Evolutionary conservation across 257 asterid genomes (phyloP), one percentile per base, ranked within the genome.

Genomic region (Buddleja alternifolia): DNA sequence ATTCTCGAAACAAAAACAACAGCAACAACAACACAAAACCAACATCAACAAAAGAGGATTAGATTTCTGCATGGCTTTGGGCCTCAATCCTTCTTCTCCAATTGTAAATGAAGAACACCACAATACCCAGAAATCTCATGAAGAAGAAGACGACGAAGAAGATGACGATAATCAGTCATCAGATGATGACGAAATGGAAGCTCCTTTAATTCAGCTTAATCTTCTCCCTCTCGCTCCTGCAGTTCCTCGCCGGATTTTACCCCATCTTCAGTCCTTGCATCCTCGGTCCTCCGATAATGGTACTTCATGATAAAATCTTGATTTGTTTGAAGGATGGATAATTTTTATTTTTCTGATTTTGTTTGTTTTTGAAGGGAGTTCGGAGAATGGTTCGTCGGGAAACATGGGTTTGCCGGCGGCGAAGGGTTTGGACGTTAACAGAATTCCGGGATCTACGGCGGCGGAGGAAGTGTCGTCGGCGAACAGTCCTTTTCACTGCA

Each of bases 361-460:
- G 17, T 44, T 6, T 55, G 41, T 15, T 63, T 36, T 48, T 42
- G 16, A 41, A 87, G 94, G 88, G 68, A 87, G 94, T 66, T 83
- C 88, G 20, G 94, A 87, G n/a, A 82, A 84, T 53, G 90, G 86
- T 15, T 86, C 94, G 0, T 84, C 88, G 23, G 87, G 78, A 8
- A 79, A 83, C 69, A 60, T 47, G 39, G 67, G 61, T 4, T 51
- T 19, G 23, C 37, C 81, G 69, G 77, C 73, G 76, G 79, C 76
- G 37, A 77, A 67, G 74, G 73, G 83, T 21, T 47, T 82, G 23
- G 86, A 82, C 47, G 81, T 85, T 63, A 85, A 78, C 67, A 67
- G 71, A 45, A 2, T 32, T 5, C 87, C 84, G 17, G 46, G 24
- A 10, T 29, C 34, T 29, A 67, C 69, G 17, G 70, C 70, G 41